These are phyloP conservation scores for Backusella macrospora DNA, from an alignment of 192 early-diverging fungal species.

Conservation along the genomic window DNA sequence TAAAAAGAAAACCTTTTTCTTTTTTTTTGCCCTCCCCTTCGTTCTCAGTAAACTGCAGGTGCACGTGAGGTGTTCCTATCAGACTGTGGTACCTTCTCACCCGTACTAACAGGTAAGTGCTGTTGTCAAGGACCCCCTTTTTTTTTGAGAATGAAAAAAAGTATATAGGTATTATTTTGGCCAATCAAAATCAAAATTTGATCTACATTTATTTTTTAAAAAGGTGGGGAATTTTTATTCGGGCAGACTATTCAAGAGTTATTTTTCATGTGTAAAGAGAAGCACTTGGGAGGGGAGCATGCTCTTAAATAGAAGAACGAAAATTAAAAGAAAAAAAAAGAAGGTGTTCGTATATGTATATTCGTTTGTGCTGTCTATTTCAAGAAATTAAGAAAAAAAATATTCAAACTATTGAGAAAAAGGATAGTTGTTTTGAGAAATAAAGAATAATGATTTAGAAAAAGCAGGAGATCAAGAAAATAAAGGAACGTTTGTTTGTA, in stretches of 20 bases:
- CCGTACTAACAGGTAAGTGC: background rate
- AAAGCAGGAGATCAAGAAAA: too few relatives aligned
- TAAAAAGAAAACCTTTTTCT: background rate
- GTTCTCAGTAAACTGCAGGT: constrained; percentile 2
- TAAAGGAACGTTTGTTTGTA: too few relatives aligned
- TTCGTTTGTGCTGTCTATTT: too few relatives aligned
- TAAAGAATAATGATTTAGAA: too few relatives aligned
- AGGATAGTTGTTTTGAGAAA: too few relatives aligned
- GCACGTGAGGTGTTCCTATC: background rate
- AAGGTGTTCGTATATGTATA: background rate
- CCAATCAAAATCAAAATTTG: too few relatives aligned
- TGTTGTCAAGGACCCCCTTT: background rate
- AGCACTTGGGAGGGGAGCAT: too few relatives aligned
- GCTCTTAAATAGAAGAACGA: background rate
- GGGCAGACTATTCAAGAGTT: background rate
- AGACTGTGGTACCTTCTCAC: background rate
- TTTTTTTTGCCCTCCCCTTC: background rate
- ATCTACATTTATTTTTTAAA: background rate
- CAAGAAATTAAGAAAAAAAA: too few relatives aligned
- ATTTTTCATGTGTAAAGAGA: background rate
- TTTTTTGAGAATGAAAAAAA: too few relatives aligned
- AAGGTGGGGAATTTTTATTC: background rate
- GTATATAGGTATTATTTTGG: too few relatives aligned
- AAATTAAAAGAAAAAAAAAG: background rate
- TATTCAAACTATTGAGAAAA: too few relatives aligned